A percentile compares a stretch with the other conserved stretches of the same genome.
phyloP scores from a whole-genome alignment of 345 rosid genomes.

The Brassica nigra region DNA sequence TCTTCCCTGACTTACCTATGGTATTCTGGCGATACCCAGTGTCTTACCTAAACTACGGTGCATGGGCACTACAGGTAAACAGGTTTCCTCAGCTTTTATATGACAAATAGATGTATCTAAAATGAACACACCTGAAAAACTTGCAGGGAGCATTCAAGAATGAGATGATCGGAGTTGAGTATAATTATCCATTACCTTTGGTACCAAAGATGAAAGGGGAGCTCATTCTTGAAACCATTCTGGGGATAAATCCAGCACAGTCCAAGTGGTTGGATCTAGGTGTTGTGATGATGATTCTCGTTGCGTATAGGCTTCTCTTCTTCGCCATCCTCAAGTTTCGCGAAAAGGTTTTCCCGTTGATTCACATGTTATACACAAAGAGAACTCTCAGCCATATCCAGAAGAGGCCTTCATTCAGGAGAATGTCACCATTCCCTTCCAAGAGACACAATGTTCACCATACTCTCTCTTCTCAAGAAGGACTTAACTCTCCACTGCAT shows the following conservation, averaged over 20 bases:
- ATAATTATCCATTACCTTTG: constrained; percentile 62
- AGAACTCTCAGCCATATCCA: constrained; percentile 59
- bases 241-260: constrained; percentile 54
- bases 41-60: constrained; percentile 66
- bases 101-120: not conserved
- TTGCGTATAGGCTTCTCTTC: constrained; percentile 67
- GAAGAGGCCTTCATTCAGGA: constrained; percentile 78
- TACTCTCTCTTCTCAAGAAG: constrained; percentile 83
- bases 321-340: constrained; percentile 71
- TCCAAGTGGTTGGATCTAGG: constrained; percentile 92
- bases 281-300: constrained; percentile 58
- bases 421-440: constrained; percentile 49
- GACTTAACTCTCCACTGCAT: constrained; percentile 68
- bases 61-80: constrained; percentile 84
- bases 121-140: constrained; percentile 8
- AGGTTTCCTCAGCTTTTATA: not conserved
- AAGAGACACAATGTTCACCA: constrained; percentile 54
- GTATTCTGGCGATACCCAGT: constrained; percentile 79
- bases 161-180: constrained; percentile 74
- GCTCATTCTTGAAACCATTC: constrained; percentile 46
- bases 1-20: constrained; percentile 71
- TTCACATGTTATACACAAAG: constrained; percentile 60
- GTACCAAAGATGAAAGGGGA: constrained; percentile 65
- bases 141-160: constrained; percentile 85
- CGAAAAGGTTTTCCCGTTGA: constrained; percentile 69